A percentile compares a stretch with the other conserved stretches of the same genome.
phyloP scores from a whole-genome alignment of 176 grass and related monocot genomes.

The Musa schizocarpa region DNA sequence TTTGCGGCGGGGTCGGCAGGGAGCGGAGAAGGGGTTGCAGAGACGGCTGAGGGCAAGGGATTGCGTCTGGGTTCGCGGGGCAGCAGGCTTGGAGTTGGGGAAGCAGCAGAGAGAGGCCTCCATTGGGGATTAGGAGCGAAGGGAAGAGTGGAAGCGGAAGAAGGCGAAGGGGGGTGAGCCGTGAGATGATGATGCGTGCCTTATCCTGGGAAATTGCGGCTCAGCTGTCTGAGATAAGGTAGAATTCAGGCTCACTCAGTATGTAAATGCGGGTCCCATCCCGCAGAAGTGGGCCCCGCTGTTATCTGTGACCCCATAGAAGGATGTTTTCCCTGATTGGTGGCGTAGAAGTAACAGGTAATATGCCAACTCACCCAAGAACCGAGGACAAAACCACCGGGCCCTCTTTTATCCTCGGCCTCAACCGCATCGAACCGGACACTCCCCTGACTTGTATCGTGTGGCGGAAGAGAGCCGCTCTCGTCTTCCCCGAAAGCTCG shows the following conservation, averaged over 20 bases:
- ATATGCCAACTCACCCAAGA: no score
- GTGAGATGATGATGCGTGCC: no score
- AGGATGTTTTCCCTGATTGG: no score
- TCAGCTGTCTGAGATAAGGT: no score
- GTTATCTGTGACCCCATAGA: no score
- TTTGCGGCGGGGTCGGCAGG: not conserved
- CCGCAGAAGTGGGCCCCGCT: no score
- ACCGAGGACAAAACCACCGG: not conserved
- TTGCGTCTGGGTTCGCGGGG: not conserved
- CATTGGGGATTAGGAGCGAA: not conserved
- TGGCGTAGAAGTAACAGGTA: no score
- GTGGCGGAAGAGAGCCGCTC: not conserved
- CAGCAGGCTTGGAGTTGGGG: not conserved
- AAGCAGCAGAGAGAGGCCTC: conserved; percentile 11
- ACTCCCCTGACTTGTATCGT: not conserved
- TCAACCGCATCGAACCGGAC: not conserved
- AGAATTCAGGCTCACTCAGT: no score
- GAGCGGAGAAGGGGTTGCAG: not conserved
- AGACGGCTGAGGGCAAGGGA: not conserved
- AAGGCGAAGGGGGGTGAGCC: no score
- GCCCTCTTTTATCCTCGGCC: not conserved
- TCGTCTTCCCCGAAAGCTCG: not conserved
- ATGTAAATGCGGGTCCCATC: no score
- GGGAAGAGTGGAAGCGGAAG: no score
- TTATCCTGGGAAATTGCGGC: no score